Percentiles rank a stretch among this genome's conserved stretches.
These are phyloP conservation scores for Delitschia confertaspora DNA, from an alignment of 495 filamentous ascomycete species.

Conservation along the genomic window DNA sequence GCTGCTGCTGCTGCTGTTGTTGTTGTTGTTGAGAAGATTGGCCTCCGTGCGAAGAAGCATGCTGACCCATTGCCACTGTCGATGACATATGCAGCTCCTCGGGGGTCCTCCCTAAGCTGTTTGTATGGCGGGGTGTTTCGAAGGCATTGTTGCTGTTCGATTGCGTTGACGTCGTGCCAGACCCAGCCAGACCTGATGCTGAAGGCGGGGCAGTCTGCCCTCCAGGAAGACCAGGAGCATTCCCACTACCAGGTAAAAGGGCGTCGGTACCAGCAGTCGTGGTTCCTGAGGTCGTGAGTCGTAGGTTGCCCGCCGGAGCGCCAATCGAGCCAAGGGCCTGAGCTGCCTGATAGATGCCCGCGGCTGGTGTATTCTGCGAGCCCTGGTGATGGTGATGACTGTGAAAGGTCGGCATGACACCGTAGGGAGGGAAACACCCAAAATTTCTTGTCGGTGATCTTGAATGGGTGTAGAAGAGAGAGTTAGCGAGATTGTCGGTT, in stretches of 20 bases:
- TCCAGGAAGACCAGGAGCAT: constrained; percentile 23
- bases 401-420: constrained; percentile 29
- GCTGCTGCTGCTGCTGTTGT: constrained; percentile 39
- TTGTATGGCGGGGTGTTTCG: constrained; percentile 47
- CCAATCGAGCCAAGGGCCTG: constrained; percentile 43
- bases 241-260: constrained; percentile 29
- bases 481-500: too few relatives aligned
- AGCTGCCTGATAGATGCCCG: constrained; percentile 38
- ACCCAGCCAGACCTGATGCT: constrained; percentile 29
- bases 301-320: constrained; percentile 38
- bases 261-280: constrained; percentile 35
- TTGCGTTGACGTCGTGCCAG: constrained; percentile 19
- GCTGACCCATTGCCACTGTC: constrained; percentile 39
- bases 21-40: constrained; percentile 2
- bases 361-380: constrained; percentile 18
- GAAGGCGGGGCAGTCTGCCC: constrained; percentile 31
- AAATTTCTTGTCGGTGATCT: background rate
- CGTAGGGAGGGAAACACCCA: too few relatives aligned
- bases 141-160: constrained; percentile 42
- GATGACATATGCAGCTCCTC: constrained; percentile 77
- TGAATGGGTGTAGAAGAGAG: constrained; percentile 1
- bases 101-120: constrained; percentile 44
- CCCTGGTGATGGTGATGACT: constrained; percentile 21
- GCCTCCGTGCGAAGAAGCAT: constrained; percentile 17
- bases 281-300: constrained; percentile 32